A percentile compares a stretch with the other conserved stretches of the same genome.
Evolutionary conservation across 2,329 filamentous ascomycete species (phyloP).

Genomic region (Hypoxylon sp.): DNA sequence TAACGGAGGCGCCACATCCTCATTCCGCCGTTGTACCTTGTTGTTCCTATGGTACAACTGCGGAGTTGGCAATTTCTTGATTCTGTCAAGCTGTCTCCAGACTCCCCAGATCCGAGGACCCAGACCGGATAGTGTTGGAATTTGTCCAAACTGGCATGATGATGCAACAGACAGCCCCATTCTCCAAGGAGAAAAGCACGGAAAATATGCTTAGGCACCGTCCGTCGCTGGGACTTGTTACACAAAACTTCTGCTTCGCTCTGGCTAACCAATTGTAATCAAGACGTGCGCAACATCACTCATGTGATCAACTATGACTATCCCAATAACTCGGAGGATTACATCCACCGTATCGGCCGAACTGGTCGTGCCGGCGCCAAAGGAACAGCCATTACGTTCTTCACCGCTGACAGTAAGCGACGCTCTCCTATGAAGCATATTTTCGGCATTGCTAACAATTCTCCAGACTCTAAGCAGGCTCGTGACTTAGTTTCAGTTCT

Average conservation of each 20-base stretch:
- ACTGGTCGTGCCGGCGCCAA: conserved; percentile 94
- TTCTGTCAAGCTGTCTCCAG: conserved; percentile 76
- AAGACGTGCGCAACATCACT: conserved; percentile 99
- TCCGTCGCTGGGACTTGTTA: conserved; percentile 73
- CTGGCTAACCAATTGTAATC: conserved; percentile 77
- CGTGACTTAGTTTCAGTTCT: conserved; percentile 95
- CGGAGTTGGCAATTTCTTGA: conserved; percentile 84
- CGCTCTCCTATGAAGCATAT: conserved; percentile 4
- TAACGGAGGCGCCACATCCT: conserved; percentile 78
- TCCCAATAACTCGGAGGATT: conserved; percentile 98
- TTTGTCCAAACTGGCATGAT: conserved; percentile 66
- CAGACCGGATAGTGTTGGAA: conserved; percentile 62
- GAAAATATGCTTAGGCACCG: conserved; percentile 64
- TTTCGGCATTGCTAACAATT: conserved; percentile 53
- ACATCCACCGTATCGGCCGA: conserved; percentile 96
- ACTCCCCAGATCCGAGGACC: conserved; percentile 68
- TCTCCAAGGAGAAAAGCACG: conserved; percentile 66
- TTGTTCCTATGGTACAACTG: conserved; percentile 76
- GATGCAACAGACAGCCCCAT: conserved; percentile 72
- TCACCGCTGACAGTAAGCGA: conserved; percentile 99
- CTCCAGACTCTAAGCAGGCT: conserved; percentile 87
- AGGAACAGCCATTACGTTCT: conserved; percentile 97
- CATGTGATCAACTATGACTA: conserved; percentile 99
- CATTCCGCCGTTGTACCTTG: conserved; percentile 79
- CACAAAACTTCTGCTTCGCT: conserved; percentile 65